phyloP scores from a whole-genome alignment of 1,284 basidiomycete species.

The Butyriboletus appendiculatus region DNA sequence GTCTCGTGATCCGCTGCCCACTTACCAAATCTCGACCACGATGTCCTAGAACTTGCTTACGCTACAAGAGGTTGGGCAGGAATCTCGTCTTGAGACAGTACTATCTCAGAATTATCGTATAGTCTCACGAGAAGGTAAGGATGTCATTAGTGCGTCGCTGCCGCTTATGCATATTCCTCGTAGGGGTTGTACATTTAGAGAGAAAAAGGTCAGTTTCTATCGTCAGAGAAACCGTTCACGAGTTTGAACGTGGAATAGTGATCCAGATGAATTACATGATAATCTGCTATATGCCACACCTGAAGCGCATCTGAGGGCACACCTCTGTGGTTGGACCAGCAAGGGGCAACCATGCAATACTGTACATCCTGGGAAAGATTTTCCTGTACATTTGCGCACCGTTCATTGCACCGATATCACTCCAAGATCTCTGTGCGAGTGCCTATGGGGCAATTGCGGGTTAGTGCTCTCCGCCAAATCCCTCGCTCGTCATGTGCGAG shows the following conservation, averaged over 20 bases:
- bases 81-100: not conserved
- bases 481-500: slow-evolving; percentile 10
- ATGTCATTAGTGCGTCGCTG: not conserved
- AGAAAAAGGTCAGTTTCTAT: not conserved
- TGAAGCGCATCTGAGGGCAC: not conserved
- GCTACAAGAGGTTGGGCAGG: not conserved
- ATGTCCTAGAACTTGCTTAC: not conserved
- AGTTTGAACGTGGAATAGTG: not conserved
- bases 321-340: not conserved
- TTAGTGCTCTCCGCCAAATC: not conserved
- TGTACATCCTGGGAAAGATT: not conserved
- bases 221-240: not conserved
- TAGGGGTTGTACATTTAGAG: slow-evolving; percentile 7
- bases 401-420: not conserved
- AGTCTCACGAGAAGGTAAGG: not conserved
- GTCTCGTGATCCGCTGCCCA: not conserved
- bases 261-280: not conserved
- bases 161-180: not conserved
- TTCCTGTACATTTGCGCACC: slow-evolving; percentile 1
- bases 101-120: slow-evolving; percentile 1
- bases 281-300: not conserved
- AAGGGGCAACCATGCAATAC: not conserved
- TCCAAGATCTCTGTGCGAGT: not conserved
- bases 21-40: not conserved
- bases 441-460: slow-evolving; percentile 3